Evolutionary conservation across 129 eudicot genomes (phyloP).

Genomic region (Tagetes erecta): DNA sequence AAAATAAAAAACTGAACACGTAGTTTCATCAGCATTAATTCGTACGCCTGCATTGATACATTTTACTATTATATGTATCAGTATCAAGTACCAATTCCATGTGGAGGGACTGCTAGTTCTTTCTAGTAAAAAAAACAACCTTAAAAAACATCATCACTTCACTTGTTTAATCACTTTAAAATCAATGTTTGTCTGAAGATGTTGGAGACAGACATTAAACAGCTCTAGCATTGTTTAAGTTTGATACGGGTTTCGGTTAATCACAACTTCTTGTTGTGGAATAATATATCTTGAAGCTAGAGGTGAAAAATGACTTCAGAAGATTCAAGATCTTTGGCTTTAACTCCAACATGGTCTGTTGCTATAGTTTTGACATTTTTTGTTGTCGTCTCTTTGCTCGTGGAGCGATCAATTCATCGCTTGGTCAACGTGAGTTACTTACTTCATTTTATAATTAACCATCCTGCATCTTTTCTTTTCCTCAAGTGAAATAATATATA

Average conservation of each 20-base stretch:
- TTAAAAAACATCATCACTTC: background rate
- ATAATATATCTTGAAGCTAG: background rate
- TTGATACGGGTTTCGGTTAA: slow-evolving; percentile 21
- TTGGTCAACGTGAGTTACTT: slow-evolving; percentile 64
- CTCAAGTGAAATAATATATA: background rate
- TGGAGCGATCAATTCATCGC: slow-evolving; percentile 89
- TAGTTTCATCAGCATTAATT: background rate
- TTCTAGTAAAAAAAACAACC: background rate
- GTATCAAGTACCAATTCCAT: background rate
- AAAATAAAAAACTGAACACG: background rate
- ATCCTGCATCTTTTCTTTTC: slow-evolving; percentile 16
- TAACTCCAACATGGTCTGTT: slow-evolving; percentile 99
- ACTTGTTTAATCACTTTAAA: slow-evolving; percentile 5
- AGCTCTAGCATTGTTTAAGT: background rate
- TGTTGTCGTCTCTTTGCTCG: slow-evolving; percentile 88
- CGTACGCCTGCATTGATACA: background rate
- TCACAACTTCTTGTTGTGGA: background rate
- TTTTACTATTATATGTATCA: background rate
- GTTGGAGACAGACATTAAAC: no score
- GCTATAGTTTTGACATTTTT: slow-evolving; percentile 88
- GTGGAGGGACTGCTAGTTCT: slow-evolving; percentile 20
- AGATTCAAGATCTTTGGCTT: slow-evolving; percentile 85
- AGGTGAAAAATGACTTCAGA: slow-evolving; percentile 42
- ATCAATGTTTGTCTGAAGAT: background rate
- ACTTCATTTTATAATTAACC: no score